These are phyloP conservation scores for Moesziomyces sp. DNA, from an alignment of 1,284 basidiomycete species.

Conservation along the genomic window DNA sequence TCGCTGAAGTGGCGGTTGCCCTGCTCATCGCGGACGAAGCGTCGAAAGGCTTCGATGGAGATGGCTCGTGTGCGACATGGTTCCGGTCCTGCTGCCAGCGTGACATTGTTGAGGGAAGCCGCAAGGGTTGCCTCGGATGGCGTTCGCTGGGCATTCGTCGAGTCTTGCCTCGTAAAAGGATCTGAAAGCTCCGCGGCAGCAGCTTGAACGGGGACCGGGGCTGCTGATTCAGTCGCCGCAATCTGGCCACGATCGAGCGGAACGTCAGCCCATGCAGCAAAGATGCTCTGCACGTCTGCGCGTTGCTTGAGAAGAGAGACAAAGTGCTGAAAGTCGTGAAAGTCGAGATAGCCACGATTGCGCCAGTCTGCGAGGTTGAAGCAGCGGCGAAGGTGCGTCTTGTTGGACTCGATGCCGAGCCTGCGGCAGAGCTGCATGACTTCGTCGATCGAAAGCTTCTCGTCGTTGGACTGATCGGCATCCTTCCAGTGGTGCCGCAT, in stretches of 20 bases:
- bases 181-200: too few species aligned
- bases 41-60: slow-evolving; percentile 38
- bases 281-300: slow-evolving; percentile 77
- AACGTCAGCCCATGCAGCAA: slow-evolving; percentile 49
- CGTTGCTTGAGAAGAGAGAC: slow-evolving; percentile 85
- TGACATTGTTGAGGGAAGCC: slow-evolving; percentile 3
- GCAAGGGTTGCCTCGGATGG: slow-evolving; percentile 7
- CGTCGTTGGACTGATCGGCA: slow-evolving; percentile 75
- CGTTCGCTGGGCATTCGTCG: not conserved
- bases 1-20: slow-evolving; percentile 35
- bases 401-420: slow-evolving; percentile 78
- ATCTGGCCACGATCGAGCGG: not conserved
- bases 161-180: too few species aligned
- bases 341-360: slow-evolving; percentile 79
- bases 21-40: slow-evolving; percentile 59
- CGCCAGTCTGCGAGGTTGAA: slow-evolving; percentile 82
- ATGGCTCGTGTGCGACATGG: slow-evolving; percentile 26
- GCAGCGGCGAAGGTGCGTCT: slow-evolving; percentile 74
- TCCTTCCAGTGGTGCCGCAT: slow-evolving; percentile 84
- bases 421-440: slow-evolving; percentile 80
- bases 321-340: slow-evolving; percentile 83
- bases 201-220: not conserved
- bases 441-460: slow-evolving; percentile 78
- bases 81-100: slow-evolving; percentile 8
- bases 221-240: too few species aligned